These are phyloP conservation scores for Dicorynia guianensis DNA, from an alignment of 306 rosid species.

Conservation along the genomic window DNA sequence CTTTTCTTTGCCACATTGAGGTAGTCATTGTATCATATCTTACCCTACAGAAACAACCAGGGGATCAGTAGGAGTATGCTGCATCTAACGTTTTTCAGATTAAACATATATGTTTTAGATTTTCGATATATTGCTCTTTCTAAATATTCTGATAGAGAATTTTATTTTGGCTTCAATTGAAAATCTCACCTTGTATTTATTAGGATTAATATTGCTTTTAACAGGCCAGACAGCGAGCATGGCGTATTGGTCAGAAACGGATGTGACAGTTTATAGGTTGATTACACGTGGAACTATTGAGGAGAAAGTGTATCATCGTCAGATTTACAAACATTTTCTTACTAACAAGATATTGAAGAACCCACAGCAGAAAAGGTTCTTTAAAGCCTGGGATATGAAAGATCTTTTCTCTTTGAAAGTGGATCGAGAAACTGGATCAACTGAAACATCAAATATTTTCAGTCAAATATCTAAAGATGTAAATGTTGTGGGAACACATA, in stretches of 20 bases:
- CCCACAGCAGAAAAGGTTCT: constrained; percentile 98
- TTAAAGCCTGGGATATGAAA: constrained; percentile 97
- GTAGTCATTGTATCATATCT: constrained; percentile 23
- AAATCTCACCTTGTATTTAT: constrained; percentile 33
- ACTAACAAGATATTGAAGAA: constrained; percentile 92
- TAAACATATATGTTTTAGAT: constrained; percentile 10
- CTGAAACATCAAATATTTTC: constrained; percentile 90
- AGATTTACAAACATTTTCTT: constrained; percentile 96
- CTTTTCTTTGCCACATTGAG: constrained; percentile 23
- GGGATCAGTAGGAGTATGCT: constrained; percentile 2
- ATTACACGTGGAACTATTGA: constrained; percentile 96
- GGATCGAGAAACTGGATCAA: constrained; percentile 70
- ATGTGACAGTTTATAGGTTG: constrained; percentile 90
- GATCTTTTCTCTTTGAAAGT: constrained; percentile 85
- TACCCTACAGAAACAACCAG: background rate
- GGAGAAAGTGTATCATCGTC: constrained; percentile 97
- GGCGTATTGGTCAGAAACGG: constrained; percentile 99
- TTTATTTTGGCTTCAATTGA: constrained; percentile 28
- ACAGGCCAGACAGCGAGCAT: constrained; percentile 98
- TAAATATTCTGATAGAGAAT: constrained; percentile 24
- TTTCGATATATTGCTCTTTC: constrained; percentile 32
- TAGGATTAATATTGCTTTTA: constrained; percentile 37
- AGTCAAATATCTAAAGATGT: constrained; percentile 77
- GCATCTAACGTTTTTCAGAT: constrained; percentile 18
- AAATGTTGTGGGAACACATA: constrained; percentile 63